Conservation (phyloP, 352 stramenopile genomes). For the Sclerospora graminicola region DNA sequence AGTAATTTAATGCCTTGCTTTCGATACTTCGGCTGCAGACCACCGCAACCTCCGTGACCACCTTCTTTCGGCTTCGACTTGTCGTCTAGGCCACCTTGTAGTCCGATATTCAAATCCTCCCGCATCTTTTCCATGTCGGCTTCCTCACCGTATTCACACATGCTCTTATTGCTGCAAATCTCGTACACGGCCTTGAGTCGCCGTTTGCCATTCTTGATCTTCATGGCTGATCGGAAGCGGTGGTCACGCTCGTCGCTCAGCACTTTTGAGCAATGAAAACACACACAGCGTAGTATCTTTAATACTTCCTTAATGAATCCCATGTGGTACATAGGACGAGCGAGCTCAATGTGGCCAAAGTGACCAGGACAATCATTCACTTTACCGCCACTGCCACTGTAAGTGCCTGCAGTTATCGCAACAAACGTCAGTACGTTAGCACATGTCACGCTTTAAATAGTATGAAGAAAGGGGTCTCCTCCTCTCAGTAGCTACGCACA, state of each 20-base stretch:
- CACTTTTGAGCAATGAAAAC: conserved; percentile 95
- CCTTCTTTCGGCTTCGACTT: conserved; percentile 77
- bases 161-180: conserved; percentile 87
- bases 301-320: conserved; percentile 95
- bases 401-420: conserved; percentile 67
- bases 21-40: conserved; percentile 92
- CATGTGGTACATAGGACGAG: conserved; percentile 95
- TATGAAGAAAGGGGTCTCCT: no score
- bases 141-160: conserved; percentile 80
- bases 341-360: conserved; percentile 99
- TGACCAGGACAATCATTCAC: conserved; percentile 97
- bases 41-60: conserved; percentile 70
- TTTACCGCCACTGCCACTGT: conserved; percentile 86
- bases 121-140: conserved; percentile 85
- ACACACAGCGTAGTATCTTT: conserved; percentile 92
- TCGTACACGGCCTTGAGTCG: conserved; percentile 93
- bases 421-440: no score
- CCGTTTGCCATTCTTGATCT: conserved; percentile 83
- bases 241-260: conserved; percentile 87
- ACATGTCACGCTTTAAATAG: no score
- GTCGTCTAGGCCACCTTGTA: conserved; percentile 73
- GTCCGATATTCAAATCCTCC: conserved; percentile 77
- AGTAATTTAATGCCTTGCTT: conserved; percentile 93
- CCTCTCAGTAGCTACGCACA: conserved; percentile 34
- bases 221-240: conserved; percentile 71